A percentile compares a stretch with the other conserved stretches of the same genome.
These are phyloP conservation scores for Alisma plantagoaquatica DNA, from an alignment of 106 monocot species.

Conservation along the genomic window DNA sequence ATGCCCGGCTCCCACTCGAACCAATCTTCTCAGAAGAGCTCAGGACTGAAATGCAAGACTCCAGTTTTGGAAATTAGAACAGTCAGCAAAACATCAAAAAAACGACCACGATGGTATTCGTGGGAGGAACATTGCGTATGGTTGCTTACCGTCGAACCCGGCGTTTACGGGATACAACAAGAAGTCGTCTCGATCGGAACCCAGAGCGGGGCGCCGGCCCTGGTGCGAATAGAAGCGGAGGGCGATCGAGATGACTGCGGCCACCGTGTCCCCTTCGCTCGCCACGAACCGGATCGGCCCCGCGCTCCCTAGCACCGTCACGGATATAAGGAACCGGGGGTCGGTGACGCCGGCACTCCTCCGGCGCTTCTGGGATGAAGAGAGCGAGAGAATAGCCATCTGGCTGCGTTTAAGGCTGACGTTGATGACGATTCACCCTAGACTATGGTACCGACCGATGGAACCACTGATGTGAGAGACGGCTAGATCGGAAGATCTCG, in stretches of 20 bases:
- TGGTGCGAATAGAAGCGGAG: conserved; percentile 40
- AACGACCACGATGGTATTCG: too few species aligned
- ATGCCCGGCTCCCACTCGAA: conserved; percentile 26
- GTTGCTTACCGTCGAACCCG: conserved; percentile 7
- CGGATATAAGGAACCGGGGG: conserved; percentile 38
- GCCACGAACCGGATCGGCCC: conserved; percentile 66
- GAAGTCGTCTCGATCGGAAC: conserved; percentile 39
- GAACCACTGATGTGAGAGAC: too few species aligned
- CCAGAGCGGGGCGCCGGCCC: conserved; percentile 55
- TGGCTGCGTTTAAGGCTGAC: too few species aligned
- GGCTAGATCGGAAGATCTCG: not conserved
- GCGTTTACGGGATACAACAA: conserved; percentile 34
- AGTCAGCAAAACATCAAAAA: not conserved
- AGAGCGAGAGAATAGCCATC: too few species aligned
- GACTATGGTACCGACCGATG: too few species aligned
- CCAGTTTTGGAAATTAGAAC: too few species aligned
- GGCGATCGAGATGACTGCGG: conserved; percentile 34
- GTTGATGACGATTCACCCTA: too few species aligned
- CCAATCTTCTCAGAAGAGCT: conserved; percentile 23
- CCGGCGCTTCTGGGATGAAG: not conserved
- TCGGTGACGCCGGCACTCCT: not conserved
- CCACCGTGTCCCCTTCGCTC: conserved; percentile 43
- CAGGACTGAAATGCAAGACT: conserved; percentile 24
- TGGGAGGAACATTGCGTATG: not conserved
- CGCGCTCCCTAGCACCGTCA: conserved; percentile 51